Percentiles rank a stretch among this genome's conserved stretches.
Conservation (phyloP, 2,329 filamentous ascomycete species). For the Aureobasidium subglaciale region DNA sequence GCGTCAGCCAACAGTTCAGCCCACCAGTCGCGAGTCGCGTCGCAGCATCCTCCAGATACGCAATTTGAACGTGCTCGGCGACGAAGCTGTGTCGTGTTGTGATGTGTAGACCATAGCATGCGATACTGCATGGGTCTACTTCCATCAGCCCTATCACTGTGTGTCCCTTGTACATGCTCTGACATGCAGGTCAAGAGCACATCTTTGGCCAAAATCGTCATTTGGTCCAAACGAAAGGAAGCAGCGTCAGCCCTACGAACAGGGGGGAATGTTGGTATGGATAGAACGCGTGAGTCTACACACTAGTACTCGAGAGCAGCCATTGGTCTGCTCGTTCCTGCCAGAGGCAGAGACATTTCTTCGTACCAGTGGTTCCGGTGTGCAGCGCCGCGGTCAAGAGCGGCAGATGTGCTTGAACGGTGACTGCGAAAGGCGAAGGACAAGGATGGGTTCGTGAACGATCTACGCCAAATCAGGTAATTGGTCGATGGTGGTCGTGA, state of each 20-base stretch:
- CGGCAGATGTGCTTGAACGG: background rate
- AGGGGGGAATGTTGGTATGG: constrained; percentile 2
- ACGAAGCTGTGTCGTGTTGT: too few relatives aligned
- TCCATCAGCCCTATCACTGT: constrained; percentile 5
- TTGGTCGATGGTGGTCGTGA: constrained; percentile 2
- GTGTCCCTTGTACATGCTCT: background rate
- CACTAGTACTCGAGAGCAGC: background rate
- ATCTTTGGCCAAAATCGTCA: constrained; percentile 2
- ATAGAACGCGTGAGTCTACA: background rate
- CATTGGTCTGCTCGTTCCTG: constrained; percentile 5
- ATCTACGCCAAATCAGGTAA: constrained; percentile 1
- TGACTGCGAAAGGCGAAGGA: background rate
- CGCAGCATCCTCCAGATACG: too few relatives aligned
- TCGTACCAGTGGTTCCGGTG: background rate
- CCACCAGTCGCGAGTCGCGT: background rate
- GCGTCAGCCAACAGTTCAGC: background rate
- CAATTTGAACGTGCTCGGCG: too few relatives aligned
- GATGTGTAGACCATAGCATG: background rate
- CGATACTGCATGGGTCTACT: constrained; percentile 8
- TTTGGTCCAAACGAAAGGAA: background rate
- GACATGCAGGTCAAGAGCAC: background rate
- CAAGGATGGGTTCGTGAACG: background rate
- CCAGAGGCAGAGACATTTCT: background rate
- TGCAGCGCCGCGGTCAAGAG: background rate
- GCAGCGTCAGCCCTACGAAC: constrained; percentile 7